These are phyloP conservation scores for Eucalyptus decipiens DNA, from an alignment of 345 rosid species.

Conservation along the genomic window DNA sequence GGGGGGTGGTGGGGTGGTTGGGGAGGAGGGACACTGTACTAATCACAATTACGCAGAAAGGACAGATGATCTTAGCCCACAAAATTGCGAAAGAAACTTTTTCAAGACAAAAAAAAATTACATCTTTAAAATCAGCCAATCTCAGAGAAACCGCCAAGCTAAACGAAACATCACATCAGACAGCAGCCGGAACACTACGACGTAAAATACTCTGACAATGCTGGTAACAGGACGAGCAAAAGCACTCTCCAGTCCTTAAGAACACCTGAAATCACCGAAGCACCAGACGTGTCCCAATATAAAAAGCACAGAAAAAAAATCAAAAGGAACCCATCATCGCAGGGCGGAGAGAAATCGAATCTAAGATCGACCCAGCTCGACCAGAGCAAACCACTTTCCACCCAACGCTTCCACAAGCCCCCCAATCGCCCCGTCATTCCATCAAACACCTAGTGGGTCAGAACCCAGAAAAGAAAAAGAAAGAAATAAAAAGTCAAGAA, in stretches of 20 bases:
- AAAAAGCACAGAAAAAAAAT: neutral
- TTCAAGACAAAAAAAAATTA: neutral
- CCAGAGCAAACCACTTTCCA: neutral
- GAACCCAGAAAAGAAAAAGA: neutral
- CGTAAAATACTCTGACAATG: neutral
- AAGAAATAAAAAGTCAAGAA: neutral
- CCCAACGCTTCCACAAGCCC: neutral
- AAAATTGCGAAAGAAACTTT: neutral
- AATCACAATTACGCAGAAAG: neutral
- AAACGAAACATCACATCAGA: neutral
- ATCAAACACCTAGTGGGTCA: neutral
- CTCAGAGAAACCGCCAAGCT: neutral
- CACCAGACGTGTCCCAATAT: neutral
- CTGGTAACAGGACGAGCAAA: neutral
- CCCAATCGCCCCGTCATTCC: neutral
- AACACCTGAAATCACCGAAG: neutral
- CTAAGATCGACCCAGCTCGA: neutral
- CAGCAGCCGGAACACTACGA: neutral
- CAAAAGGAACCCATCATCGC: neutral
- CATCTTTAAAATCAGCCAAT: neutral
- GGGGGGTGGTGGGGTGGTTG: rapidly evolving
- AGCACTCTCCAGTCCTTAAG: neutral
- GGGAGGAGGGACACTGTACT: neutral
- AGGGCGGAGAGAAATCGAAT: neutral
- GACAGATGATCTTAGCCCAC: neutral